phyloP scores from a whole-genome alignment of 805 yeast genomes.

The Nakazawaea siamensis region DNA sequence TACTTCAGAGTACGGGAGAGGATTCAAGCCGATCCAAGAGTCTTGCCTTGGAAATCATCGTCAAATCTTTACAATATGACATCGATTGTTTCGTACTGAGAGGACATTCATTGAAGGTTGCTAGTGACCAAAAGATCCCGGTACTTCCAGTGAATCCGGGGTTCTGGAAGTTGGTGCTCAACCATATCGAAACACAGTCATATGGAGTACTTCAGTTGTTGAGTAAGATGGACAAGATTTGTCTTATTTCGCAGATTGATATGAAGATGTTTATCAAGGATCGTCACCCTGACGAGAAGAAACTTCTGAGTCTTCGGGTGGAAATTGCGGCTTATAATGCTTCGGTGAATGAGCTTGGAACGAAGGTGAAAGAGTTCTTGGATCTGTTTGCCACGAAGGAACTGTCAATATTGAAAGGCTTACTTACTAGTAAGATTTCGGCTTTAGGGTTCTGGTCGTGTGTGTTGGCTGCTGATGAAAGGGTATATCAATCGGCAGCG shows the following conservation, averaged over 20 bases:
- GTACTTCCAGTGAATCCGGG: not conserved
- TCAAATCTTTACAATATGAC: constrained; percentile 36
- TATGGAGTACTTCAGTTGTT: constrained; percentile 7
- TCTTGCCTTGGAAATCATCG: not conserved
- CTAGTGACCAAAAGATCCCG: too few species aligned
- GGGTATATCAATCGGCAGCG: constrained; percentile 59
- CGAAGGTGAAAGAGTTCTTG: not conserved
- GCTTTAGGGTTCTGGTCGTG: constrained; percentile 69
- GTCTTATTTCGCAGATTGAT: constrained; percentile 4
- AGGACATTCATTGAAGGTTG: constrained; percentile 24
- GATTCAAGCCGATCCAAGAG: too few species aligned
- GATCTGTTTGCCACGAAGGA: constrained; percentile 2
- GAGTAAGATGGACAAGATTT: too few species aligned
- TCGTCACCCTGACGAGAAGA: not conserved
- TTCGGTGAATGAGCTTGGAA: not conserved
- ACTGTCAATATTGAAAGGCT: constrained; percentile 17
- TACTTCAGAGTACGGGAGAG: not conserved
- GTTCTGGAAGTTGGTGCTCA: constrained; percentile 6
- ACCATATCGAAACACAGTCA: not conserved
- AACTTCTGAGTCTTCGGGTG: too few species aligned
- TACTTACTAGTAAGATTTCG: constrained; percentile 34
- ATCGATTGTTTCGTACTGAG: constrained; percentile 32
- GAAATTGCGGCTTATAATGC: too few species aligned
- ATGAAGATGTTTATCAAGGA: not conserved
- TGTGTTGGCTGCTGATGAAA: constrained; percentile 52